Base-by-base conservation (phyloP, 2,329 filamentous ascomycete species). In the Pseudocercospora musae region DNA sequence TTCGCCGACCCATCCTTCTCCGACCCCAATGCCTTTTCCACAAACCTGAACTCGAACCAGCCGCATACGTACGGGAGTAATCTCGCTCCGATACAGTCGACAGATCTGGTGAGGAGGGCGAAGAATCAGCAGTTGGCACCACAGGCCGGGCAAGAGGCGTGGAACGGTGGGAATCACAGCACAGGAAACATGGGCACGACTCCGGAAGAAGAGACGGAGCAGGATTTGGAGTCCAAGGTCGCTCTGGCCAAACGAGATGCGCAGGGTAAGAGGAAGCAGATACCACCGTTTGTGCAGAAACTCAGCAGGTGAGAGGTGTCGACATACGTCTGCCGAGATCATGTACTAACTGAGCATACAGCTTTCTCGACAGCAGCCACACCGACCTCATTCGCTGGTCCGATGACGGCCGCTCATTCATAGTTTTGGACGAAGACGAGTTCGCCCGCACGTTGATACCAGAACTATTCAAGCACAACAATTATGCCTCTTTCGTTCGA, bases 211-310 rank as follows among this genome's bases (percentile, higher is more conserved):
- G 88, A 96, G 68, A 91, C 87, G 68, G 84, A 96, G 63, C 89
- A 93, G 65, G 82, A 90, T 59, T 79, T 97, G 64, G 92, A 96
- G 73, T 87, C 89, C 74, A 87, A 87, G 77, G 93, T 92, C 21
- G 83, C 89, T 67, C 81, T 89, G 65, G 92, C 92, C 8, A 96
- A 96, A 80, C 87, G 89, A 73, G 95, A 98, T 62, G 89, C 93
- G 0, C 90, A 93, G 74, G 85, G 89, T 15, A 98, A 96, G 77
- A 84, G 93, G 71, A 98, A 98, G 78, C 91, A 96, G 72, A 98
- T 99, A 10, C 94, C 95, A 0, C 94, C 95, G 0, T 99, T 99
- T 80, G 93, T 99, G 48, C 93, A 97, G 77, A 99, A 99, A 75
- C 79, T 99, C 59, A 96, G 92, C 87, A 98, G 94, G 94, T 96